Percentiles rank a stretch among this genome's conserved stretches.
Evolutionary conservation across 202 grass and related monocot species (phyloP).

Genomic region (Panicum hallii): DNA sequence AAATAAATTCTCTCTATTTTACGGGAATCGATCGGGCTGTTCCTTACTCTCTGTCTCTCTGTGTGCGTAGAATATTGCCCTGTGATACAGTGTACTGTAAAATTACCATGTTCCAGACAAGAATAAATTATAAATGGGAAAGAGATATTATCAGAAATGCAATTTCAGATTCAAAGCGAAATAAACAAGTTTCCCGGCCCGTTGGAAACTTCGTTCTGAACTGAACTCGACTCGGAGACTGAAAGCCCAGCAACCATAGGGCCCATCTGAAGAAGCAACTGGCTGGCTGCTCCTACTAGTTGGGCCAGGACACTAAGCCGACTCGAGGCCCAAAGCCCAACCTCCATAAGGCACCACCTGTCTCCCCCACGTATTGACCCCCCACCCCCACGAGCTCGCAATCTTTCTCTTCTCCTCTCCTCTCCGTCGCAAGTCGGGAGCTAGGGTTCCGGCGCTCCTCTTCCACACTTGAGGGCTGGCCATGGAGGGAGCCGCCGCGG

Average conservation of each 20-base stretch:
- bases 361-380: not conserved
- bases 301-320: not conserved
- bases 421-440: not conserved
- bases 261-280: not conserved
- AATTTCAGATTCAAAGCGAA: not conserved
- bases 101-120: not conserved
- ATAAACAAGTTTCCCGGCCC: not conserved
- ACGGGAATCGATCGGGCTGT: not conserved
- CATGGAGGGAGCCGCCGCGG: slow-evolving; percentile 57
- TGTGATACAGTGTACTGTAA: not conserved
- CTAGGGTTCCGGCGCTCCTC: slow-evolving; percentile 48
- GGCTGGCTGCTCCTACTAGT: no score
- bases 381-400: not conserved
- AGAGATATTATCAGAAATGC: not conserved
- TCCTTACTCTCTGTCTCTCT: no score
- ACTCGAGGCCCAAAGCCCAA: slow-evolving; percentile 27
- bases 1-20: not conserved
- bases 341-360: not conserved
- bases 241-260: not conserved
- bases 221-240: not conserved
- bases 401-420: not conserved
- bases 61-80: not conserved
- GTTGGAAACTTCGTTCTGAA: not conserved
- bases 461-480: slow-evolving; percentile 18
- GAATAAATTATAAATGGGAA: not conserved